Conservation (phyloP, 768 basidiomycete species). For the Pleurotus tuoliensis region DNA sequence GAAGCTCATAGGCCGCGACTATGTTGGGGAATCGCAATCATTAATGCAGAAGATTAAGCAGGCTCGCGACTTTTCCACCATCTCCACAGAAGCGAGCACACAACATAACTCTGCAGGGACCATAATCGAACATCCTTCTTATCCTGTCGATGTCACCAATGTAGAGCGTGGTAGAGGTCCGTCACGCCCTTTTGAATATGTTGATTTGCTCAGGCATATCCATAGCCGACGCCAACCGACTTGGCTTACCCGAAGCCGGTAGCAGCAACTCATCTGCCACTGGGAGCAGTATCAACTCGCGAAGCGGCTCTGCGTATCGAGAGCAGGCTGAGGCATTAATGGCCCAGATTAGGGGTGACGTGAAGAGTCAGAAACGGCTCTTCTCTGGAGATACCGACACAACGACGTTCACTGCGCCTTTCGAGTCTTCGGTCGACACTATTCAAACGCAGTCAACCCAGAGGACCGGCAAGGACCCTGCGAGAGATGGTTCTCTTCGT, state of each 20-base stretch:
- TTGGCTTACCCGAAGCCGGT: slow-evolving; percentile 28
- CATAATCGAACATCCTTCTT: not conserved
- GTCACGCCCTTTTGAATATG: too few species aligned
- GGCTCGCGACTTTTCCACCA: slow-evolving; percentile 73
- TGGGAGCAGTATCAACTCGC: slow-evolving; percentile 44
- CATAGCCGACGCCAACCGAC: slow-evolving; percentile 26
- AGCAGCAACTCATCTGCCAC: slow-evolving; percentile 30
- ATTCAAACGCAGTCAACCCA: not conserved
- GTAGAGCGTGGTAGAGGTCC: too few species aligned
- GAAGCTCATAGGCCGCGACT: slow-evolving; percentile 51
- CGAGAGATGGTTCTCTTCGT: slow-evolving; percentile 22
- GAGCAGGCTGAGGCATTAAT: slow-evolving; percentile 76
- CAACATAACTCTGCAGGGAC: slow-evolving; percentile 25
- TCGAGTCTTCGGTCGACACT: slow-evolving; percentile 19
- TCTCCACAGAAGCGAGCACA: slow-evolving; percentile 56
- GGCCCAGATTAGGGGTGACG: slow-evolving; percentile 80
- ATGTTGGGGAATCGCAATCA: slow-evolving; percentile 71
- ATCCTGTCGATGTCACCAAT: too few species aligned
- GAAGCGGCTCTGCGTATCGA: slow-evolving; percentile 44
- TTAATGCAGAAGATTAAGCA: slow-evolving; percentile 80
- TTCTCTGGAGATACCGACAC: slow-evolving; percentile 63
- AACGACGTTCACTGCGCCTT: slow-evolving; percentile 35
- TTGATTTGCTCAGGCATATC: slow-evolving; percentile 15
- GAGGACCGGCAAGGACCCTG: slow-evolving; percentile 27
- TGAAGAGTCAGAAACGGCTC: slow-evolving; percentile 69